phyloP scores from a whole-genome alignment of 2,329 filamentous ascomycete species.

The Sporothrix protearum region DNA sequence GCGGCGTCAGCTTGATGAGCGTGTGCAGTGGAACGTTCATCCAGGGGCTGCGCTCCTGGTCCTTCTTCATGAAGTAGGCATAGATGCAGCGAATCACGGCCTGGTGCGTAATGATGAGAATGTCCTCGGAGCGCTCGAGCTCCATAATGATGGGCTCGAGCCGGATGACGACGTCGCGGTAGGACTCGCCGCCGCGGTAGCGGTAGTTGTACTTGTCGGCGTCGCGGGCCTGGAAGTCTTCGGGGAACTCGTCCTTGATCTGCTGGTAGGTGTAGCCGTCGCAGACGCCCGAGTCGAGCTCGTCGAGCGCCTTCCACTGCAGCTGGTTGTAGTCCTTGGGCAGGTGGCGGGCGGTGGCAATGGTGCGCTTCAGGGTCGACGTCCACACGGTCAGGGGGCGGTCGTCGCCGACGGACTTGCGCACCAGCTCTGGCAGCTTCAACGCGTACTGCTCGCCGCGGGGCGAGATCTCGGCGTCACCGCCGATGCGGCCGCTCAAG shows the following conservation, averaged over 20 bases:
- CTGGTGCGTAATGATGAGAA: slow-evolving; percentile 96
- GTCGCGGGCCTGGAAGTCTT: slow-evolving; percentile 92
- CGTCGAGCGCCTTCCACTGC: slow-evolving; percentile 97
- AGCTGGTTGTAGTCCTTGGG: slow-evolving; percentile 83
- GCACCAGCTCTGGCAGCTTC: slow-evolving; percentile 78
- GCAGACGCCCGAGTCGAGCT: slow-evolving; percentile 93
- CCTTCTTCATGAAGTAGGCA: slow-evolving; percentile 97
- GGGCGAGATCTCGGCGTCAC: slow-evolving; percentile 80
- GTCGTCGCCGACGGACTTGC: slow-evolving; percentile 72
- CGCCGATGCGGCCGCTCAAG: slow-evolving; percentile 83
- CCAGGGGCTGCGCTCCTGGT: slow-evolving; percentile 90
- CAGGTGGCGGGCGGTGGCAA: slow-evolving; percentile 82
- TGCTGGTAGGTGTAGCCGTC: slow-evolving; percentile 95
- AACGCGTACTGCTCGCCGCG: slow-evolving; percentile 84
- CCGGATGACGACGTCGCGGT: slow-evolving; percentile 94
- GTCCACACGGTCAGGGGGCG: slow-evolving; percentile 62
- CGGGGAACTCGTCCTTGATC: slow-evolving; percentile 85
- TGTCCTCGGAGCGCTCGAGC: slow-evolving; percentile 90
- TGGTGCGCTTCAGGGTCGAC: slow-evolving; percentile 71
- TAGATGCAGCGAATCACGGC: slow-evolving; percentile 96
- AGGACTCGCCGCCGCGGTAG: slow-evolving; percentile 91
- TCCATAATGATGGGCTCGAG: slow-evolving; percentile 99
- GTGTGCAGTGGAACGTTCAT: slow-evolving; percentile 98
- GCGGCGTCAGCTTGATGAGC: slow-evolving; percentile 91
- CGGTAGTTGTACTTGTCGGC: slow-evolving; percentile 99